Base-by-base conservation (phyloP, 2,329 filamentous ascomycete species). In the Xylariaceae sp. region DNA sequence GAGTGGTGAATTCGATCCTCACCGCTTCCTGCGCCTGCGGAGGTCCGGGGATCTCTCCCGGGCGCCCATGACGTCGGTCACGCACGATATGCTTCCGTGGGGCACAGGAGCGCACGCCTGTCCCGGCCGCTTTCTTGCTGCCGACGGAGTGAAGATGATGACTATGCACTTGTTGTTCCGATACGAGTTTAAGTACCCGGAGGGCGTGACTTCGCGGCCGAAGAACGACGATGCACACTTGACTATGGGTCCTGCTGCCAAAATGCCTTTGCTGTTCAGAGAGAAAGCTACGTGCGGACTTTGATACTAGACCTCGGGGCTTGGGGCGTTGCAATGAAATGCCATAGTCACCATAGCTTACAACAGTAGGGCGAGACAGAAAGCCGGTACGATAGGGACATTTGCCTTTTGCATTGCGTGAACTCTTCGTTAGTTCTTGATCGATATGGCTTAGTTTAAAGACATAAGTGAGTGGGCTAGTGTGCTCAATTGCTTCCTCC, bases 61-160 rank as follows among this genome's bases (percentile, higher is more conserved):
- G 20, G 34, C 34, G 19, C 34, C 34, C 14, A 36, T 36, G 34
- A 36, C 34, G n/a, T 36, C 34, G 5, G 34, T 36, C 34, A 36
- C 34, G n/a, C 34, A 36, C 34, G 34, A 36, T 17, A 36, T 36
- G 34, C 34, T 36, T 14, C 34, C 34, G 5, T 36, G 34, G 34
- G 34, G 34, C 34, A 36, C 34, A 10, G 34, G 34, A 14, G 34
- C 34, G n/a, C 34, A 36, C 34, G 34, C 34, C 5, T 36, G 34
- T 36, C 34, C 34, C 5, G 34, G 34, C 20, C 34, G 34, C 14
- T 36, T 36, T 11, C 19, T 36, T 14, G 34, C 34, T 36, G 34
- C 19, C 14, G 34, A 36, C 34, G 34, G 34, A 17, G 20, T 36
- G 14, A 36, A 36, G 34, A 36, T 36, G 34, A 36, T 36, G 34